Conservation (phyloP, 2,329 filamentous ascomycete species). For the Tolypocladium album region DNA sequence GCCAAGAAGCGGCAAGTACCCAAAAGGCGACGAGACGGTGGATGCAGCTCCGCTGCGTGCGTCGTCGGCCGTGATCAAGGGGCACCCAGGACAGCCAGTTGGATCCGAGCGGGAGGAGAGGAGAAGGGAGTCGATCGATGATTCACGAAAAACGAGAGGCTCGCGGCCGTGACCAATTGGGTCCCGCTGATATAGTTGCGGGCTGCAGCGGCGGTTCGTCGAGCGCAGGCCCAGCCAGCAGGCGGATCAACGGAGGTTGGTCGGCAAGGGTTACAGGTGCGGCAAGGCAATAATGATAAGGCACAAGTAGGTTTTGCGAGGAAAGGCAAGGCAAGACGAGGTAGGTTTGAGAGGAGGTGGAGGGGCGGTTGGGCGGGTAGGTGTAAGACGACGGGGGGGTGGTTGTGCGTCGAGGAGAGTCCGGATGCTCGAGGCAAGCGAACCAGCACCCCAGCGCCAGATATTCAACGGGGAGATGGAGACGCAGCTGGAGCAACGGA, state of each 20-base stretch:
- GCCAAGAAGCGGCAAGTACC: background rate
- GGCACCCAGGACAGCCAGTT: background rate
- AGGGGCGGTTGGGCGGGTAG: background rate
- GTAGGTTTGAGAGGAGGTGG: background rate
- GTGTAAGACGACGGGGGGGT: background rate
- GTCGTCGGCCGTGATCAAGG: background rate
- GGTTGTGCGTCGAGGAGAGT: background rate
- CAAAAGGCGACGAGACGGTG: background rate
- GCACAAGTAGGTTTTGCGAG: no score
- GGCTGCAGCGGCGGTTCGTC: background rate
- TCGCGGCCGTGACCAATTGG: background rate
- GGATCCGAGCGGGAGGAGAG: background rate
- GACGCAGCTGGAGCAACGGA: background rate
- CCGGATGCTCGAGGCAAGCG: background rate
- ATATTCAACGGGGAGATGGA: background rate
- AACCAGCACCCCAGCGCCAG: background rate
- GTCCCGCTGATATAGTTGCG: background rate
- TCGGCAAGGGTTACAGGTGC: background rate
- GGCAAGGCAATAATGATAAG: background rate
- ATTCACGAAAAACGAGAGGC: background rate
- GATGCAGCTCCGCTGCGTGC: background rate
- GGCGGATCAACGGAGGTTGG: background rate
- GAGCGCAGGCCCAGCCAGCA: slow-evolving; percentile 1
- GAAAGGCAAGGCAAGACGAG: background rate
- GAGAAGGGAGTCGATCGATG: background rate